A percentile compares a stretch with the other conserved stretches of the same genome.
These are phyloP conservation scores for Mycosphaerelloides madeirae DNA, from an alignment of 2,329 filamentous ascomycete species.

Conservation along the genomic window DNA sequence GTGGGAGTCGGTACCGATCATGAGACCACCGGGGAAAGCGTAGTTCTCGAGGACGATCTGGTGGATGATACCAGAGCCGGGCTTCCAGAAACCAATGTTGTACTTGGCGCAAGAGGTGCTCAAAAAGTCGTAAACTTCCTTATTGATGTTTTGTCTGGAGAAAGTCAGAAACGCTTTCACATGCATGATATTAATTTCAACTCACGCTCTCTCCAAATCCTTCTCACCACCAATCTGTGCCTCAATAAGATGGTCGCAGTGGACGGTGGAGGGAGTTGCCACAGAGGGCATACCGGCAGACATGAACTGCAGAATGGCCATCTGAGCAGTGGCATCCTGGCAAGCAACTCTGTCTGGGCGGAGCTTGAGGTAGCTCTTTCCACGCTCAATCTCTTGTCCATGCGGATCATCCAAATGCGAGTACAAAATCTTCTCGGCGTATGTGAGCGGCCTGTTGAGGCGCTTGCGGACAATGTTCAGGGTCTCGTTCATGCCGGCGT, in stretches of 20 bases:
- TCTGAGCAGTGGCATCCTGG: conserved; percentile 98
- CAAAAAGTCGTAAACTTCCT: conserved; percentile 95
- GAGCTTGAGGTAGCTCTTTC: conserved; percentile 91
- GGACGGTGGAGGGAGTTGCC: conserved; percentile 89
- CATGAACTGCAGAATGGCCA: conserved; percentile 99
- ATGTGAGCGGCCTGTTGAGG: conserved; percentile 89
- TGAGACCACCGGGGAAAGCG: conserved; percentile 94
- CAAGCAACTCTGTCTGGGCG: conserved; percentile 96
- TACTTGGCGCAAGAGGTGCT: conserved; percentile 94
- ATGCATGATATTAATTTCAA: not conserved
- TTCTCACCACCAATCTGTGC: conserved; percentile 88
- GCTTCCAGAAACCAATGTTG: conserved; percentile 99
- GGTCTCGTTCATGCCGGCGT: conserved; percentile 98
- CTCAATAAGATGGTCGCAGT: conserved; percentile 99
- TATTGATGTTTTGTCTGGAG: conserved; percentile 3
- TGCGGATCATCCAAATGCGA: conserved; percentile 97
- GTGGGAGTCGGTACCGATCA: conserved; percentile 97
- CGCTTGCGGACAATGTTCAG: conserved; percentile 81
- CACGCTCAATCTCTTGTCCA: conserved; percentile 92
- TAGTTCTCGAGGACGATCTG: conserved; percentile 96
- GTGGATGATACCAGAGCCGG: conserved; percentile 98
- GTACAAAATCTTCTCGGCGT: conserved; percentile 98
- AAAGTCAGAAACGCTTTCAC: not conserved
- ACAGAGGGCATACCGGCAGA: conserved; percentile 94
- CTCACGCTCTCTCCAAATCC: conserved; percentile 64